Base-by-base conservation (phyloP, 352 stramenopile genomes). In the Pythium scleroteichum region DNA sequence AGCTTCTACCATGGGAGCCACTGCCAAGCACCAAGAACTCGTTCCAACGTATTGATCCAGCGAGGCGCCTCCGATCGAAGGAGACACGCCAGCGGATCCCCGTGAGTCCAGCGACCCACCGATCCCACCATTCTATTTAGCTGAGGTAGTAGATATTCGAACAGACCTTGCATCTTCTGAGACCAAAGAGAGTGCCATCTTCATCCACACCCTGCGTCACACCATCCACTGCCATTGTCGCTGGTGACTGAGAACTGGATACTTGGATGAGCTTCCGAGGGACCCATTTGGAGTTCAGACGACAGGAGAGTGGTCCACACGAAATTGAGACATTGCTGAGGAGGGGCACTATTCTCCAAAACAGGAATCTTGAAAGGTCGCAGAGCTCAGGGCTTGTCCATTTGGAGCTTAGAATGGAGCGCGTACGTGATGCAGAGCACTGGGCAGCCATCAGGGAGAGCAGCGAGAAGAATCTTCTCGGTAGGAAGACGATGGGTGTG, bases 391-490 rank as follows among this genome's bases (percentile, higher is more conserved):
- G n/a, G n/a, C n/a, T n/a, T n/a, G n/a, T n/a, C n/a, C n/a, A n/a
- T n/a, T n/a, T 4, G 19, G 4, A 32, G 20, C 7, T 23, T 24
- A 47, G 53, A 9, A 69, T 86, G 57, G 73, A 53, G 20, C 82
- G 82, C 33, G 75, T 88, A 41, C 74, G 77, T 24, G 79, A 90
- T 58, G 68, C 63, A 1, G 79, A 90, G 68, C 77, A 89, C 54
- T 90, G 81, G 79, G 44, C 54, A 17, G 58, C 75, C 35, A 55
- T 90, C 39, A 69, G 76, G 3, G 75, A 88, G 23, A 58, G 47
- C 26, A 82, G 70, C 54, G 75, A 88, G n/a, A 86, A 81, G 72
- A 90, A 84, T 53, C 60, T 90, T 38, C 42, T 90, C 0, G 79
- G 77, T 87, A 10, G 10, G 29, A 10, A 35, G 29, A 35, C 29